phyloP scores from a whole-genome alignment of 1,284 basidiomycete species.

The Ceratorhiza oryzae-sativae region DNA sequence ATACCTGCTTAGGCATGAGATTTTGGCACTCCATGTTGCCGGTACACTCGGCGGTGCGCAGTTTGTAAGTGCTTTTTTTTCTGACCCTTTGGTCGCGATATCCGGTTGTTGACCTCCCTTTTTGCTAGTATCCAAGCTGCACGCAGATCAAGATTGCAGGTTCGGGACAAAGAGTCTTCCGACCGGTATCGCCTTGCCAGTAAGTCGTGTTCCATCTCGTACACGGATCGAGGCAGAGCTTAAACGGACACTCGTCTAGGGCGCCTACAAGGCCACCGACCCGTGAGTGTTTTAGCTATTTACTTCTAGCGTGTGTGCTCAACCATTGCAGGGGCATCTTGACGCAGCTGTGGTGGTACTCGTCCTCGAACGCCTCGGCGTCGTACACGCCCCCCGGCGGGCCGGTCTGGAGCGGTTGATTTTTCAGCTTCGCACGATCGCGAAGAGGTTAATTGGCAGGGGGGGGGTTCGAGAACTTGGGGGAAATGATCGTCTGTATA shows the following conservation, averaged over 20 bases:
- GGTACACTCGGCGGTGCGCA: conserved; percentile 17
- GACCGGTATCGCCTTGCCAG: conserved; percentile 27
- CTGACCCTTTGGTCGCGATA: neutral
- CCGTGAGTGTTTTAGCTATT: conserved; percentile 1
- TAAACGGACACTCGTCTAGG: neutral
- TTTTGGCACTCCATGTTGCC: conserved; percentile 25
- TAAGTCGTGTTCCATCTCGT: neutral
- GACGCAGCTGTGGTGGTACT: conserved; percentile 34
- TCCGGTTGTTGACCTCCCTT: neutral
- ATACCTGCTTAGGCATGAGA: conserved; percentile 26
- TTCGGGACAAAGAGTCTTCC: conserved; percentile 35
- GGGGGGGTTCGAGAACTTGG: neutral
- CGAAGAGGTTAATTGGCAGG: neutral
- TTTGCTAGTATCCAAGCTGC: conserved; percentile 23
- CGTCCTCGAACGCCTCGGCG: conserved; percentile 20
- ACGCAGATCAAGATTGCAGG: conserved; percentile 26
- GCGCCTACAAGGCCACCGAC: conserved; percentile 17
- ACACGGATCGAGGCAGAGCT: neutral
- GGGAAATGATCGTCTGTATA: neutral
- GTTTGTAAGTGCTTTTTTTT: conserved; percentile 16
- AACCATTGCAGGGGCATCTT: conserved; percentile 13
- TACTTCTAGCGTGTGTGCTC: neutral
- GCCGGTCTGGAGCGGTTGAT: conserved; percentile 22
- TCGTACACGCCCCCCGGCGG: conserved; percentile 31
- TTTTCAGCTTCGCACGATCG: neutral